phyloP scores from a whole-genome alignment of 805 yeast species.

The Zygosaccharomyces bisporus region DNA sequence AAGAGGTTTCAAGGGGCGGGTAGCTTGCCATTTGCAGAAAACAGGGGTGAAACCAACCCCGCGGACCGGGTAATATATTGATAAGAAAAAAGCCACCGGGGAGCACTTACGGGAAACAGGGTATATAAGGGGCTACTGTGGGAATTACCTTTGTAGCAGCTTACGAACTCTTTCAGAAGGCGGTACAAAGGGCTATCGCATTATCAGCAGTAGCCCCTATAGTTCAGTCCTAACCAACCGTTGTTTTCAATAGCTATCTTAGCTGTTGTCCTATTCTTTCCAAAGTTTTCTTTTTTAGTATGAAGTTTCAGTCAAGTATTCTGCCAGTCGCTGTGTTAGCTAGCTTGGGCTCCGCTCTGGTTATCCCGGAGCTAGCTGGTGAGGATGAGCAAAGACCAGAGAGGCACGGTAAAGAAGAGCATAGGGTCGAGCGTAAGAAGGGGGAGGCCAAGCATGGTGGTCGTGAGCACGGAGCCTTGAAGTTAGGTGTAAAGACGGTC shows the following conservation, averaged over 20 bases:
- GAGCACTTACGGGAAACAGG: background rate
- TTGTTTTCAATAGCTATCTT: background rate
- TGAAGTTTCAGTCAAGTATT: constrained; percentile 25
- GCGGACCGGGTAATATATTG: constrained; percentile 4
- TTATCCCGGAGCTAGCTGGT: constrained; percentile 54
- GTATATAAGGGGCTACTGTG: constrained; percentile 1
- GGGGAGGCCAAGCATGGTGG: constrained; percentile 33
- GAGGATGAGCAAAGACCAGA: background rate
- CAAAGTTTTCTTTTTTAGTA: constrained; percentile 5
- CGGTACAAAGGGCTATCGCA: background rate
- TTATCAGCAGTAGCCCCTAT: constrained; percentile 1
- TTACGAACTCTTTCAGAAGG: background rate
- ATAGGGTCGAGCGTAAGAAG: background rate
- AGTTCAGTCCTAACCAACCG: background rate
- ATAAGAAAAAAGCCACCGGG: constrained; percentile 1
- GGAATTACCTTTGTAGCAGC: background rate
- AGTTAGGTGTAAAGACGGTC: constrained; percentile 14
- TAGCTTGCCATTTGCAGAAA: background rate
- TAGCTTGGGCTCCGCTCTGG: constrained; percentile 48
- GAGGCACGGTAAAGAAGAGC: background rate
- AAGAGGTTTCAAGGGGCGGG: constrained; percentile 1
- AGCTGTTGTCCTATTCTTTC: background rate
- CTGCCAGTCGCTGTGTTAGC: constrained; percentile 38
- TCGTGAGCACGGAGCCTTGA: constrained; percentile 12
- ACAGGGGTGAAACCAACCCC: constrained; percentile 7